Conservation (phyloP, 257 asterid species). For the Mitragyna speciosa region DNA sequence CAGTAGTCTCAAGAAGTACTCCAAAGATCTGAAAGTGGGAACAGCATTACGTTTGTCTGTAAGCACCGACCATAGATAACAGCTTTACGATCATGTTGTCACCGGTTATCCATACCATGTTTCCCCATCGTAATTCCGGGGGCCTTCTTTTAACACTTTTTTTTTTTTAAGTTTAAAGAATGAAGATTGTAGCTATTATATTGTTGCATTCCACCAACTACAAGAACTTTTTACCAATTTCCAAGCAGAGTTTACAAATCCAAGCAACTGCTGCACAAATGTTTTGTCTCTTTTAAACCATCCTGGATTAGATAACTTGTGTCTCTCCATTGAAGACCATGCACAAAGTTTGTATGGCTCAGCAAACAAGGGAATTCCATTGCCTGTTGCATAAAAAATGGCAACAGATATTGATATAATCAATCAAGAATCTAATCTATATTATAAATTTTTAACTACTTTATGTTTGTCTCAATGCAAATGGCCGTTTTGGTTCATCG, state of each 20-base stretch:
- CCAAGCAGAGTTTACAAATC: conserved; percentile 34
- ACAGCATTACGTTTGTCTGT: conserved; percentile 46
- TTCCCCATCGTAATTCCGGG: not conserved
- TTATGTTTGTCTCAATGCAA: not conserved
- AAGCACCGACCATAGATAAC: conserved; percentile 49
- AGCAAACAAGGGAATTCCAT: not conserved
- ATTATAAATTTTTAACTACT: not conserved
- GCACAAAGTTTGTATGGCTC: not conserved
- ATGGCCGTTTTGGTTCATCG: not conserved
- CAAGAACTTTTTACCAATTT: conserved; percentile 19
- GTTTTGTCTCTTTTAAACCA: conserved; percentile 64
- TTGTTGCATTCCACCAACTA: conserved; percentile 1
- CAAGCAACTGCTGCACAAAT: conserved; percentile 32
- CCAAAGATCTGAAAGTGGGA: conserved; percentile 15
- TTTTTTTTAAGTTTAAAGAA: not conserved
- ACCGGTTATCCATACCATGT: conserved; percentile 15
- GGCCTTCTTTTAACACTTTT: not conserved
- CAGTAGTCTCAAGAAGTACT: not conserved
- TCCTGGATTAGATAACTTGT: conserved; percentile 27
- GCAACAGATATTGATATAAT: too few relatives aligned
- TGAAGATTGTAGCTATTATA: not conserved
- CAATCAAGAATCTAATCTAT: not conserved
- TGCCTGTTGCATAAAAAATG: not conserved
- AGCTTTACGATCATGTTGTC: conserved; percentile 59
- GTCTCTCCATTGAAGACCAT: conserved; percentile 22